Base-by-base conservation (phyloP, 1,139 yeast species). In the Pichia sp. region DNA sequence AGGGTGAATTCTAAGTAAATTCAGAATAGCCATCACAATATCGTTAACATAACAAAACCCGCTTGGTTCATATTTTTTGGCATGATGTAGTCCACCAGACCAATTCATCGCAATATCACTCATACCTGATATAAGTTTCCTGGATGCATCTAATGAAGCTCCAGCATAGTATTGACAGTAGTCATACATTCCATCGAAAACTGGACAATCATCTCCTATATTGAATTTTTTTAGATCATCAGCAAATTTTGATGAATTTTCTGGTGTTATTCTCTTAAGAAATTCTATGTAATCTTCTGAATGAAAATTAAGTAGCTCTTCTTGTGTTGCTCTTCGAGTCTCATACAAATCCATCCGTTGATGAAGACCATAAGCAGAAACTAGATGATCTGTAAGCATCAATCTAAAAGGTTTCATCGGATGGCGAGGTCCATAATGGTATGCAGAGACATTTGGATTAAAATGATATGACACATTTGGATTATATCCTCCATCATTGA, bases 401-500 rank as follows among this genome's bases (percentile, higher is more conserved):
- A 91, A 68, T 47, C 98, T 66, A 61, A 91, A 86, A n/a, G 98
- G 98, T 58, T 91, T 91, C 98, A 91, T 91, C 11, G 98, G 98
- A 62, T 91, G 98, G 46, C 79, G 74, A 0, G 86, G 84, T 12
- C 97, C 97, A 62, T 84, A 88, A 56, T 86, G 96, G 61, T 80
- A 86, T 52, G 78, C 74, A 4, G 86, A 72, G 0, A 83, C 95
- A 42, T 81, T 79, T 28, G 93, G 86, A 59, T 88, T 88, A 62
- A 76, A 86, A 60, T 88, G 96, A 61, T 88, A 88, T 11, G 95
- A 84, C 0, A 88, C 96, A 52, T 76, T 67, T 5, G 75, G 73
- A 24, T 64, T 66, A 43, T 66, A 64, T 2, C 59, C 60, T 1
- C 68, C 54, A 3, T 66, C 53, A 11, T 55, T 52, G 39, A 55